These are phyloP conservation scores for Syncephalastrum sp. DNA, from an alignment of 371 early-diverging fungal genomes.

Conservation along the genomic window DNA sequence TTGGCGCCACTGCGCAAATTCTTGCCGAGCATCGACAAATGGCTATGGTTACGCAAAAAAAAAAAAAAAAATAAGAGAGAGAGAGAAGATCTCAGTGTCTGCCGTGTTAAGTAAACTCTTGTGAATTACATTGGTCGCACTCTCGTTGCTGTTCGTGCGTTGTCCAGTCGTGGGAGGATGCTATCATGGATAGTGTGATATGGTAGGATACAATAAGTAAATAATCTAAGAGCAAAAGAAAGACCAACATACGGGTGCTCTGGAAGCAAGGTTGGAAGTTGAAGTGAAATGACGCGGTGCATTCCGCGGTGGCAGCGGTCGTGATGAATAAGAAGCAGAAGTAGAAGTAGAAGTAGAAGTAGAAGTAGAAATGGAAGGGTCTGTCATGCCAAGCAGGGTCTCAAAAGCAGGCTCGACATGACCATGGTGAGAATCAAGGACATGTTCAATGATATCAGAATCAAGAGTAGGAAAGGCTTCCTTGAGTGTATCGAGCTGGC, in stretches of 20 bases:
- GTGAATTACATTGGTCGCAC: too few relatives aligned
- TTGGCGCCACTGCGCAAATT: conserved; percentile 23
- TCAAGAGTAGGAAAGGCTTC: conserved; percentile 23
- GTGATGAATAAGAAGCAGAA: background rate
- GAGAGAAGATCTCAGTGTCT: too few relatives aligned
- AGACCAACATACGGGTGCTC: too few relatives aligned
- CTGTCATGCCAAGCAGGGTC: conserved; percentile 15
- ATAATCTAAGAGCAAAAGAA: too few relatives aligned
- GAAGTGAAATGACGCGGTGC: background rate
- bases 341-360: background rate
- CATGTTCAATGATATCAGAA: conserved; percentile 12
- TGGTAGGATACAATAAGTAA: too few relatives aligned
- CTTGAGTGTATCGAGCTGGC: conserved; percentile 11
- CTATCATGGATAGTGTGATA: too few relatives aligned
- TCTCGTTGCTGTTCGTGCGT: too few relatives aligned
- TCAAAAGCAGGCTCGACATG: conserved; percentile 22
- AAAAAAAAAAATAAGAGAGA: too few relatives aligned
- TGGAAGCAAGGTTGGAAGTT: too few relatives aligned
- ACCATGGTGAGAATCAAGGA: conserved; percentile 8
- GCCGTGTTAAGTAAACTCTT: too few relatives aligned
- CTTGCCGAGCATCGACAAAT: conserved; percentile 12
- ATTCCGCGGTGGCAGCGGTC: conserved; percentile 1
- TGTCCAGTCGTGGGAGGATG: too few relatives aligned
- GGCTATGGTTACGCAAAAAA: background rate
- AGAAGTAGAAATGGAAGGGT: conserved; percentile 6